Evolutionary conservation across 129 eudicot species (phyloP).

Genomic region (Centella asiatica): DNA sequence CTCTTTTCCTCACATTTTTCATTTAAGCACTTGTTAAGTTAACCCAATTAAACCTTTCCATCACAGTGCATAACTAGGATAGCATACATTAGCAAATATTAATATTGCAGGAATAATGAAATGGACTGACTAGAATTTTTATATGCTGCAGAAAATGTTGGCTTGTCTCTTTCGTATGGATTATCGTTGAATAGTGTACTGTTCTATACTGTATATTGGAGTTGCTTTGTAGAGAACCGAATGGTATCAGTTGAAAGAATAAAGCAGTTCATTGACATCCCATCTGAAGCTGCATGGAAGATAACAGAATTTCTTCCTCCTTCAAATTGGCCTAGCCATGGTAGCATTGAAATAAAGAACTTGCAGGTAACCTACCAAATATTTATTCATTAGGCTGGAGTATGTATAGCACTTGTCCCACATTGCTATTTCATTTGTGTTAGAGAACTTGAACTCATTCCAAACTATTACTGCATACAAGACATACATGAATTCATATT

Average conservation of each 20-base stretch:
- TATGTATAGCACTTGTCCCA: no score
- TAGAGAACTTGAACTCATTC: no score
- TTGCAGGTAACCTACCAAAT: slow-evolving; percentile 38
- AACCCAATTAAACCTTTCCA: no score
- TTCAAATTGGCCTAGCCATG: slow-evolving; percentile 53
- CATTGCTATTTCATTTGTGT: no score
- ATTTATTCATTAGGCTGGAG: not conserved
- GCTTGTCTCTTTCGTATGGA: slow-evolving; percentile 69
- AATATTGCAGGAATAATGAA: no score
- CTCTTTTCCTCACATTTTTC: not conserved
- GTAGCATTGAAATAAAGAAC: slow-evolving; percentile 43
- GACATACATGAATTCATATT: no score
- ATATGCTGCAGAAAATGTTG: slow-evolving; percentile 45
- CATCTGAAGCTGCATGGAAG: slow-evolving; percentile 65
- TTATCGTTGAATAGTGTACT: slow-evolving; percentile 43
- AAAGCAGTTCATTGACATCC: slow-evolving; percentile 48
- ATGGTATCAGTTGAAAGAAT: slow-evolving; percentile 80
- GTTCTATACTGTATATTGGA: slow-evolving; percentile 38
- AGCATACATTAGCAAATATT: no score
- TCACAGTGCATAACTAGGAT: no score
- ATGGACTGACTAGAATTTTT: slow-evolving; percentile 4
- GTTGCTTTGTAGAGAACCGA: slow-evolving; percentile 50
- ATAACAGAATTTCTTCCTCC: slow-evolving; percentile 30
- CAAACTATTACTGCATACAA: no score
- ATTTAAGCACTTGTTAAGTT: no score